These are phyloP conservation scores for Auxenochlorella pyrenoidosa DNA, from an alignment of 139 green algal genomes.

Conservation along the genomic window DNA sequence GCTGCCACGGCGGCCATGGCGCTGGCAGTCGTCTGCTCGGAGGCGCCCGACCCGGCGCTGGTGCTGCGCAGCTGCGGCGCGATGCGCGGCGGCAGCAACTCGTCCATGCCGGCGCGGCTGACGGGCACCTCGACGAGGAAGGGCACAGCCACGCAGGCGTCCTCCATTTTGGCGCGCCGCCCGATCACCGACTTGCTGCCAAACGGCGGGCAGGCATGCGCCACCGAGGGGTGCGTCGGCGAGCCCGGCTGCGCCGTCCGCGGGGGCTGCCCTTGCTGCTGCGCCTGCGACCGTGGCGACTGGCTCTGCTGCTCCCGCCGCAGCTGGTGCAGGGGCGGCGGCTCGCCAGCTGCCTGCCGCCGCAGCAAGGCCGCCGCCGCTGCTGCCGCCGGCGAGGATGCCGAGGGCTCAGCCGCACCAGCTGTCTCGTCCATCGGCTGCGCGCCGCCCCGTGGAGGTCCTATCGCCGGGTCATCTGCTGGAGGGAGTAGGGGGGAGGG, in stretches of 20 bases:
- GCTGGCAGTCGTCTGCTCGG: background rate
- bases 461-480: constrained; percentile 25
- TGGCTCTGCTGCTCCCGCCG: constrained; percentile 8
- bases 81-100: constrained; percentile 65
- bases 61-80: constrained; percentile 50
- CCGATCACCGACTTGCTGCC: constrained; percentile 76
- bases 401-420: background rate
- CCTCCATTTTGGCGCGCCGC: constrained; percentile 76
- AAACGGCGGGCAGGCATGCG: constrained; percentile 65
- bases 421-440: background rate
- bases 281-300: background rate
- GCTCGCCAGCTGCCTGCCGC: background rate
- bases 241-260: background rate
- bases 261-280: background rate
- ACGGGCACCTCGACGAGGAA: constrained; percentile 65
- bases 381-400: background rate
- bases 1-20: background rate
- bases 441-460: background rate
- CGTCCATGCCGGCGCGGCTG: constrained; percentile 14
- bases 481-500: background rate
- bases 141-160: constrained; percentile 73
- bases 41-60: background rate
- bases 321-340: background rate
- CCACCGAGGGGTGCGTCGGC: background rate
- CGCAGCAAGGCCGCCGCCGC: background rate